Evolutionary conservation across 2,329 filamentous ascomycete genomes (phyloP).

Genomic region (Curvularia spicifera): DNA sequence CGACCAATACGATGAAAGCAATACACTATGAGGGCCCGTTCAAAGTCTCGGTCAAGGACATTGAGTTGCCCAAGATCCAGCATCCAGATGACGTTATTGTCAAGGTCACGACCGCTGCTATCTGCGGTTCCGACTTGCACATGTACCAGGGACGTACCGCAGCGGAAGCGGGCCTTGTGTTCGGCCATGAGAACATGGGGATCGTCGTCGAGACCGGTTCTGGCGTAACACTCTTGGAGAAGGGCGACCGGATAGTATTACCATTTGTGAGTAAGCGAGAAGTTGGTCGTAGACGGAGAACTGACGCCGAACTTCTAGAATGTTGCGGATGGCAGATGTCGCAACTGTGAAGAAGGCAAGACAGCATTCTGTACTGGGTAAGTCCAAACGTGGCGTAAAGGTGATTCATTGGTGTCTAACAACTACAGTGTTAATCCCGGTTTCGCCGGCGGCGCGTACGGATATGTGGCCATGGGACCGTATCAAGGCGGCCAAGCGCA

Average conservation of each 20-base stretch:
- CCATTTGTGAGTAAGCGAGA: conserved; percentile 56
- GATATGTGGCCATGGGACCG: conserved; percentile 67
- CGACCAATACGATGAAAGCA: conserved; percentile 61
- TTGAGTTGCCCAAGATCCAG: conserved; percentile 63
- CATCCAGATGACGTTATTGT: conserved; percentile 70
- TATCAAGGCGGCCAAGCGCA: conserved; percentile 66
- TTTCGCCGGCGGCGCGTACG: conserved; percentile 66
- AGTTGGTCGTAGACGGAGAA: neutral
- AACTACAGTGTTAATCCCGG: conserved; percentile 59
- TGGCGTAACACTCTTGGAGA: conserved; percentile 66
- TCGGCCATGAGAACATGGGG: conserved; percentile 69
- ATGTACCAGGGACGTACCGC: conserved; percentile 72
- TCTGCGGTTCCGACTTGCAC: conserved; percentile 61
- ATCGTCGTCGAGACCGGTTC: conserved; percentile 62
- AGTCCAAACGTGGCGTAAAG: neutral
- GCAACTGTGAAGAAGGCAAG: conserved; percentile 68
- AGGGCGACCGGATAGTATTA: conserved; percentile 69
- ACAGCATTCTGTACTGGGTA: conserved; percentile 69
- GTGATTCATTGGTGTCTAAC: conserved; percentile 5
- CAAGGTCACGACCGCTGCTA: conserved; percentile 68
- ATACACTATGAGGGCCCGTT: conserved; percentile 68
- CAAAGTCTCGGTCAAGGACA: conserved; percentile 67
- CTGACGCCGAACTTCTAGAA: conserved; percentile 6
- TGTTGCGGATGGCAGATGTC: conserved; percentile 55
- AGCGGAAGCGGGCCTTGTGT: conserved; percentile 66